Conservation (phyloP, 1,139 yeast species). For the Wickerhamomyces sp. region DNA sequence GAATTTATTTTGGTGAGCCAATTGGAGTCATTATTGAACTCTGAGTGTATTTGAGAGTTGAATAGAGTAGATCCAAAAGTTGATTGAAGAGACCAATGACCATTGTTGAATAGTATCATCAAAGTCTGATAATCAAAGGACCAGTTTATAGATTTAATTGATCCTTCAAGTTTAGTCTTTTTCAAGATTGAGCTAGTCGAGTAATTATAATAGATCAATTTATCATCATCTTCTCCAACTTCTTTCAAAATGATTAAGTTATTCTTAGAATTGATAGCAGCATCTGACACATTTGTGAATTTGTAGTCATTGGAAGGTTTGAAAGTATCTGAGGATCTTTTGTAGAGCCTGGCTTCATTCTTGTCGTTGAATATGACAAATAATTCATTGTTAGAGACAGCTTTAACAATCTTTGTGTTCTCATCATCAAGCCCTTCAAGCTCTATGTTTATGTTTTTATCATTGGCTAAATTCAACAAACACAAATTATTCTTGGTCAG, state of each 20-base stretch:
- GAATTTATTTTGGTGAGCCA: slow-evolving; percentile 15
- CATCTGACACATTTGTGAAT: slow-evolving; percentile 1
- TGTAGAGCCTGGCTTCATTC: background rate
- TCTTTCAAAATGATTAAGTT: slow-evolving; percentile 20
- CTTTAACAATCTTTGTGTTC: slow-evolving; percentile 11
- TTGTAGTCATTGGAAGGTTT: background rate
- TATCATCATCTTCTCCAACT: slow-evolving; percentile 11
- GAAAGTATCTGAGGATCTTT: background rate
- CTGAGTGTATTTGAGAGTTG: slow-evolving; percentile 25
- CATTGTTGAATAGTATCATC: slow-evolving; percentile 24
- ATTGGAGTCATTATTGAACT: slow-evolving; percentile 23
- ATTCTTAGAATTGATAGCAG: slow-evolving; percentile 15
- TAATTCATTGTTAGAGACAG: slow-evolving; percentile 23
- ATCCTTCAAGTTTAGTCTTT: slow-evolving; percentile 13
- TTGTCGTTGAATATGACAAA: slow-evolving; percentile 21
- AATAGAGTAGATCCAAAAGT: slow-evolving; percentile 32
- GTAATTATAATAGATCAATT: slow-evolving; percentile 15
- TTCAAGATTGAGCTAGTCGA: slow-evolving; percentile 6
- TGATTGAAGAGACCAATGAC: slow-evolving; percentile 32
- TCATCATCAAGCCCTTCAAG: slow-evolving; percentile 21
- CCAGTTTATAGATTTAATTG: slow-evolving; percentile 22
- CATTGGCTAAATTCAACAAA: slow-evolving; percentile 31
- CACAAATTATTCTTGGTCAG: slow-evolving; percentile 38
- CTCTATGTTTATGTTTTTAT: slow-evolving; percentile 23
- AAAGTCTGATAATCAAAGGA: slow-evolving; percentile 25